Evolutionary conservation across 2,329 filamentous ascomycete species (phyloP).

Genomic region (Rhexocercosporidium sp.): DNA sequence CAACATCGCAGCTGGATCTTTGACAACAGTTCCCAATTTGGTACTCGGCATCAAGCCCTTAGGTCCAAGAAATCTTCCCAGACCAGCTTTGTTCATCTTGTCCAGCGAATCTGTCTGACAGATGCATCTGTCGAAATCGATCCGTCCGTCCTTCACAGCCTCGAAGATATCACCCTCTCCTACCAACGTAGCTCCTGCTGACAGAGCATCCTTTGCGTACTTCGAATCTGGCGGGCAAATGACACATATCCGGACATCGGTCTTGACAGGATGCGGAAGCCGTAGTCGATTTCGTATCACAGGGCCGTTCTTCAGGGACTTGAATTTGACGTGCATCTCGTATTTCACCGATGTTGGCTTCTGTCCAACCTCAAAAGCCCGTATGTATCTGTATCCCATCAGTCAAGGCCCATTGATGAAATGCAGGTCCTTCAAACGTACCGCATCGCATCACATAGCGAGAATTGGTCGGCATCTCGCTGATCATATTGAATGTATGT

Average conservation of each 20-base stretch:
- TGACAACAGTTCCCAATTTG: constrained; percentile 88
- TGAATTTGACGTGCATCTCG: constrained; percentile 83
- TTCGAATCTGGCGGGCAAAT: constrained; percentile 84
- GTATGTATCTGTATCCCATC: constrained; percentile 71
- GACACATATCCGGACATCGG: constrained; percentile 86
- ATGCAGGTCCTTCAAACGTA: constrained; percentile 47
- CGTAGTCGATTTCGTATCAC: constrained; percentile 86
- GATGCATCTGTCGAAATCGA: constrained; percentile 88
- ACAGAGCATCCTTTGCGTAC: constrained; percentile 73
- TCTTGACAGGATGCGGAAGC: constrained; percentile 88
- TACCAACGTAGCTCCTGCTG: constrained; percentile 80
- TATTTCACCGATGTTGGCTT: constrained; percentile 80
- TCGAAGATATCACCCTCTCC: constrained; percentile 89
- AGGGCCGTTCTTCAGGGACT: constrained; percentile 83
- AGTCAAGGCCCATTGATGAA: constrained; percentile 18
- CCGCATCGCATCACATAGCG: constrained; percentile 93
- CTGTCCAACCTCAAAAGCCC: constrained; percentile 88
- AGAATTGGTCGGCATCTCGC: constrained; percentile 64
- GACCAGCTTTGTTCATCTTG: constrained; percentile 78
- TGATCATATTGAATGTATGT: constrained; percentile 44
- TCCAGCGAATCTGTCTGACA: constrained; percentile 80
- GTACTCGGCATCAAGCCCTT: constrained; percentile 89
- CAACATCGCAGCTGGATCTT: constrained; percentile 76
- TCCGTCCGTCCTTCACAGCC: constrained; percentile 70
- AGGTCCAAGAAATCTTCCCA: constrained; percentile 85